Evolutionary conservation across 805 yeast genomes (phyloP).

Genomic region (Starmerella sp.): DNA sequence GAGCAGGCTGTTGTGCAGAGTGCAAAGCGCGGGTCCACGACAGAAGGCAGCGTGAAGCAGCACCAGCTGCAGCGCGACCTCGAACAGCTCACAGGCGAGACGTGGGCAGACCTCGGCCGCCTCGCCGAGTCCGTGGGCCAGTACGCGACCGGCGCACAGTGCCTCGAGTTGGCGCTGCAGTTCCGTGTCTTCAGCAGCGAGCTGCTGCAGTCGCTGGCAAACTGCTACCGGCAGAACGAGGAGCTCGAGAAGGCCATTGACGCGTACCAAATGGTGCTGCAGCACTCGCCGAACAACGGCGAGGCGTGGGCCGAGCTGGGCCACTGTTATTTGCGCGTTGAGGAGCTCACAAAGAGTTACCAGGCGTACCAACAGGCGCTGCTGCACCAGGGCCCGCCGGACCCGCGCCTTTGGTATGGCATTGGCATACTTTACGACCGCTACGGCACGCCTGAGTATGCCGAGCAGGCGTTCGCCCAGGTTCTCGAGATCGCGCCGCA

Average conservation of each 20-base stretch:
- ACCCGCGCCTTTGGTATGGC: slow-evolving; percentile 97
- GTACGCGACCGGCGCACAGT: slow-evolving; percentile 75
- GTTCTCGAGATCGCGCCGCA: slow-evolving; percentile 92
- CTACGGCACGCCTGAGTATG: slow-evolving; percentile 91
- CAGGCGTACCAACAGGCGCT: slow-evolving; percentile 94
- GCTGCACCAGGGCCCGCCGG: slow-evolving; percentile 85
- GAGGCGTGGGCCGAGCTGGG: slow-evolving; percentile 94
- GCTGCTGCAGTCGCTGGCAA: slow-evolving; percentile 76
- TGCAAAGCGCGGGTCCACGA: background rate
- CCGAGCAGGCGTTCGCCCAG: slow-evolving; percentile 95
- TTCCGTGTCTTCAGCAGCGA: slow-evolving; percentile 79
- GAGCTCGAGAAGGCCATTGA: slow-evolving; percentile 92
- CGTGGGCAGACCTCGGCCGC: slow-evolving; percentile 84
- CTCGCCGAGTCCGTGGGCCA: slow-evolving; percentile 84
- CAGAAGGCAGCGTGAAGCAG: background rate
- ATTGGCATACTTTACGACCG: slow-evolving; percentile 93
- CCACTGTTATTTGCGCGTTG: slow-evolving; percentile 93
- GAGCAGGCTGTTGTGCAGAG: background rate
- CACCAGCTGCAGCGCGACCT: slow-evolving; percentile 12
- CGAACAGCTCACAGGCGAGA: slow-evolving; percentile 34
- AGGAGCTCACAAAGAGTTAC: slow-evolving; percentile 89
- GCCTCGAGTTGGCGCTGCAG: slow-evolving; percentile 78
- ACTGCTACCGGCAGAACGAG: slow-evolving; percentile 76
- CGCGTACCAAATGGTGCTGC: slow-evolving; percentile 75
- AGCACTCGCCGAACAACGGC: slow-evolving; percentile 75